These are phyloP conservation scores for Porodaedalea pini DNA, from an alignment of 1,284 basidiomycete genomes.

Conservation along the genomic window DNA sequence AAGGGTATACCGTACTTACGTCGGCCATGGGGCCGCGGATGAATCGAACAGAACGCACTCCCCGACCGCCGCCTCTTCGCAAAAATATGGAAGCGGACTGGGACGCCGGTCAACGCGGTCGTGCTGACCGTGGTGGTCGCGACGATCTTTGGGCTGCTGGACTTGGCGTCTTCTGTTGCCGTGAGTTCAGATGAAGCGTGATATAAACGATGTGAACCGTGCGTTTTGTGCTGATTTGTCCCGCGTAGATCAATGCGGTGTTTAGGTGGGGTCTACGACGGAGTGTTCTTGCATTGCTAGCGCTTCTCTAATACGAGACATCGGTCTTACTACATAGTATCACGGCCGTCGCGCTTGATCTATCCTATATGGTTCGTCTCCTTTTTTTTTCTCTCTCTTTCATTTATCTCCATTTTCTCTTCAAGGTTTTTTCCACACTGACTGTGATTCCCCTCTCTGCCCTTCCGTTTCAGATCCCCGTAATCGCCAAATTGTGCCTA, in stretches of 20 bases:
- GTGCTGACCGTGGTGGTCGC: constrained; percentile 24
- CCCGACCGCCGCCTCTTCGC: constrained; percentile 22
- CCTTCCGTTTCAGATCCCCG: constrained; percentile 20
- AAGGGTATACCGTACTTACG: not conserved
- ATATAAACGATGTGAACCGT: not conserved
- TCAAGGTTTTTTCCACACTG: too few species aligned
- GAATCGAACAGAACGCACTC: constrained; percentile 21
- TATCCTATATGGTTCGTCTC: constrained; percentile 22
- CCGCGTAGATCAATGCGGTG: constrained; percentile 24
- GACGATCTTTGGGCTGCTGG: constrained; percentile 27
- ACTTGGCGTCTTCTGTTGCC: constrained; percentile 24
- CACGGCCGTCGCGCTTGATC: constrained; percentile 25
- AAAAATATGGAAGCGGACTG: constrained; percentile 22
- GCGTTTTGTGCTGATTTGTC: not conserved
- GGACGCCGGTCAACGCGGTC: constrained; percentile 26
- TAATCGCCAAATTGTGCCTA: constrained; percentile 21
- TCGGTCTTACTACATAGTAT: constrained; percentile 14
- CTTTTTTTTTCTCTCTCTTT: not conserved
- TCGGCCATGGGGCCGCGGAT: too few species aligned
- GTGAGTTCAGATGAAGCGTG: constrained; percentile 11
- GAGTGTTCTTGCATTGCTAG: not conserved
- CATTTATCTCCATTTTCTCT: not conserved
- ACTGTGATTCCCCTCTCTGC: too few species aligned
- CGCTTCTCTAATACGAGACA: too few species aligned
- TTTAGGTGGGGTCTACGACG: constrained; percentile 19